Evolutionary conservation across 148 eudicot species (phyloP).

Genomic region (Vaccinium darrowii): DNA sequence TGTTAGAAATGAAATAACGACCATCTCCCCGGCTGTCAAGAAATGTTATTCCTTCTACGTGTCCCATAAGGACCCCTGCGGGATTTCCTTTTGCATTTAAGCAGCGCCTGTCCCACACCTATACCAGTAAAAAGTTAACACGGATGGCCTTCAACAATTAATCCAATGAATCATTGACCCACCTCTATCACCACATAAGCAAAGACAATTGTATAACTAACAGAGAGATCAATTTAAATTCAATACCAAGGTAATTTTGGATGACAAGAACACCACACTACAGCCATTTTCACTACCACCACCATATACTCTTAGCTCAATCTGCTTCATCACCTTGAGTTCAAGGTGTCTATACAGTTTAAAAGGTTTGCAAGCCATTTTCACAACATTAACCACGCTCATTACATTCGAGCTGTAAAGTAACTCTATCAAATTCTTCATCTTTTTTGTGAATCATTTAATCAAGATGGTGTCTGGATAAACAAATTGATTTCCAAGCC

Average conservation of each 20-base stretch:
- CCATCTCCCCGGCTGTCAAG: slow-evolving; percentile 95
- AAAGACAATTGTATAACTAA: background rate
- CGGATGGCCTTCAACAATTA: background rate
- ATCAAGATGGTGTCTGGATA: background rate
- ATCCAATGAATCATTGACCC: background rate
- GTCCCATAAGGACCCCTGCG: slow-evolving; percentile 76
- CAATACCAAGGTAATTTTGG: too few species aligned
- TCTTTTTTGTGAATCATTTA: background rate
- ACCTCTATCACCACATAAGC: background rate
- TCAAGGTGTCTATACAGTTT: background rate
- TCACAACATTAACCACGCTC: background rate
- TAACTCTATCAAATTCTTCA: background rate
- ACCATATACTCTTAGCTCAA: background rate
- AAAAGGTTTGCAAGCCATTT: background rate
- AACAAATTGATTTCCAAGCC: background rate
- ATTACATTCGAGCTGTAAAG: background rate
- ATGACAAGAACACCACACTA: background rate
- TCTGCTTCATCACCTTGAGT: background rate
- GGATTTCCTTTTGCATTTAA: slow-evolving; percentile 47
- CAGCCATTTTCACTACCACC: background rate
- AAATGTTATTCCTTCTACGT: slow-evolving; percentile 85
- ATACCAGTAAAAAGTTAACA: background rate
- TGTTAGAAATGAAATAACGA: slow-evolving; percentile 87
- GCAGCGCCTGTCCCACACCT: slow-evolving; percentile 99
- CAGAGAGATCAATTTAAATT: background rate